Base-by-base conservation (phyloP, 2,329 filamentous ascomycete genomes). In the Talaromyces funiculosus region DNA sequence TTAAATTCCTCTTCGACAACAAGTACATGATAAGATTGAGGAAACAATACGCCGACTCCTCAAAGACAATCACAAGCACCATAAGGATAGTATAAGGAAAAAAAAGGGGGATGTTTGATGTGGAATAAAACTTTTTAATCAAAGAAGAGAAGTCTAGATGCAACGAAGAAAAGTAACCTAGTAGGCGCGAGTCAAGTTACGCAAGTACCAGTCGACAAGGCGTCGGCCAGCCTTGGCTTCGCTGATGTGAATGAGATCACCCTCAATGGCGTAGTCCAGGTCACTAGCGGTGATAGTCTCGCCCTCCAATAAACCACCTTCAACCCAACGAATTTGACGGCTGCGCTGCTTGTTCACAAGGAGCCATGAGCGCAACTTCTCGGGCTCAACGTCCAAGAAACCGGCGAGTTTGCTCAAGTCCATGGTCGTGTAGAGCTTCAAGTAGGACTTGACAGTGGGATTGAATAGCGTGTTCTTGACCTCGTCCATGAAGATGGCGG, bases 401-500 rank as follows among this genome's bases (percentile, higher is more conserved):
- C 92, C 92, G 64, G 94, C 91, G 64, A 99, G 87, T 82, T 99
- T 99, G 82, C 93, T 94, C 65, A 99, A 83, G 72, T 99, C 94
- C 93, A 99, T 97, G 68, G 94, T 99, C 49, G 94, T 97, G 86
- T 99, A 99, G 60, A 99, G 89, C 75, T 96, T 94, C 68, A 99
- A 86, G 82, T 99, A 99, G 64, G 92, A 97, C 84, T 96, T 96
- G 76, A 99, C 90, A 49, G 92, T 97, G 47, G 94, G 94, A 76
- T 90, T 93, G 87, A 87, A 96, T 86, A 99, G 94, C 80, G 96
- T 97, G 80, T 91, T 97, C 86, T 96, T 96, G 77, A 99, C 93
- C 82, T 99, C 94, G 69, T 97, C 92, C 93, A 99, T 97, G 84
- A 99, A 99, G 80, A 99, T 89, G 71, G 90, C 84, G 66, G 96